These are phyloP conservation scores for Phytopythium litorale DNA, from an alignment of 352 stramenopile species.

Conservation along the genomic window DNA sequence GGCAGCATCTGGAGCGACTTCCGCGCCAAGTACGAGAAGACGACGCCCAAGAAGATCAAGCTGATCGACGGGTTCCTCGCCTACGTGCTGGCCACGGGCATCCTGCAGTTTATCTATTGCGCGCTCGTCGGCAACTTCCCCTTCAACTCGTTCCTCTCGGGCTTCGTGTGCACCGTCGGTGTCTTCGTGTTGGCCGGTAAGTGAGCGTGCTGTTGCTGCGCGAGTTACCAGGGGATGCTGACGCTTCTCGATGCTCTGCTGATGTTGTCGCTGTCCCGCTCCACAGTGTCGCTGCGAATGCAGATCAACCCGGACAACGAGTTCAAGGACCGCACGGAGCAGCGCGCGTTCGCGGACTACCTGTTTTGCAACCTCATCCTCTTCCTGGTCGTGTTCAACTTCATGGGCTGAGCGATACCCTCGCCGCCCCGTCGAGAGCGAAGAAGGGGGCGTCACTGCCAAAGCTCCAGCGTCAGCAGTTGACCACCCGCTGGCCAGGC, in stretches of 20 bases:
- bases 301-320: conserved; percentile 88
- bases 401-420: conserved; percentile 78
- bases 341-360: conserved; percentile 90
- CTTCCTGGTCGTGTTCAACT: conserved; percentile 93
- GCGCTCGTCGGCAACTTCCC: conserved; percentile 86
- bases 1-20: conserved; percentile 65
- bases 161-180: conserved; percentile 88
- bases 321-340: conserved; percentile 76
- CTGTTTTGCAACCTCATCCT: conserved; percentile 92
- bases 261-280: background rate
- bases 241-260: background rate
- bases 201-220: conserved; percentile 8
- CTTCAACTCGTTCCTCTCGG: conserved; percentile 92
- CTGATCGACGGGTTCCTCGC: conserved; percentile 90
- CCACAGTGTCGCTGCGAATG: conserved; percentile 84
- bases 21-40: conserved; percentile 73
- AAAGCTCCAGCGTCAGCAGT: background rate
- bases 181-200: conserved; percentile 87
- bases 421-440: background rate
- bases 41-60: conserved; percentile 86
- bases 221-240: background rate
- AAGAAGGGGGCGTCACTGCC: background rate
- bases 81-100: conserved; percentile 84
- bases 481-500: background rate
- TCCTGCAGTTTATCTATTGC: conserved; percentile 92